Base-by-base conservation (phyloP, 2,329 filamentous ascomycete genomes). In the Venturia nashicola region DNA sequence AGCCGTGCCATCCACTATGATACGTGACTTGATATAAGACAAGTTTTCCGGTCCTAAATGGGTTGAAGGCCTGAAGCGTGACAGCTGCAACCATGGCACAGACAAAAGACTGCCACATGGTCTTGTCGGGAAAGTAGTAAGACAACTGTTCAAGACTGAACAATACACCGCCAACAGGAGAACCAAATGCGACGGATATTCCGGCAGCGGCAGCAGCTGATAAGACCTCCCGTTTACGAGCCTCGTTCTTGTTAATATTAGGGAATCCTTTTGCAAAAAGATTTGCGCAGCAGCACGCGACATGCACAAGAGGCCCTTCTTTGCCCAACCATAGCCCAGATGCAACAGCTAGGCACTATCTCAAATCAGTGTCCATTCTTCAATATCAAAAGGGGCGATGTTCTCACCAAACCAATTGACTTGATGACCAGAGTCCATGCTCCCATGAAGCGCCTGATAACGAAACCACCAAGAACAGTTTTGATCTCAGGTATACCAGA, bases 81-180 rank as follows among this genome's bases (percentile, higher is more conserved):
- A 97, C 90, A 20, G 94, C 93, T 18, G 92, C 94, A n/a, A 96
- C 90, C 92, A 97, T 97, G 72, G 94, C 94, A 71, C 94, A 97
- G 48, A 99, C 94, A 72, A 99, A 99, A 71, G 91, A 96, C 74
- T 97, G 94, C 94, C 94, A 99, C 94, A 99, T 97, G 11, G 94
- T 97, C 76, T 97, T 97, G 76, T 97, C 93, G 0, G 94, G 93
- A 69, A 97, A 97, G 75, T 97, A 97, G 74, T 97, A 97, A 0
- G 91, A 96, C 2, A 97, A 80, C 82, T 96, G 91, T 78, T 96
- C 93, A n/a, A 97, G 83, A 75, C 90, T 95, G 79, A 97, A 97
- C 23, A 97, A 78, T 27, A 97, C 93, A 59, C 93, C 93, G 12
- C 93, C 94, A 64, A 97, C 96, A 9, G 92, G 92, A 6, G 92